Conservation (phyloP, 78 protist genomes). For the Monosiga brevicollis region DNA sequence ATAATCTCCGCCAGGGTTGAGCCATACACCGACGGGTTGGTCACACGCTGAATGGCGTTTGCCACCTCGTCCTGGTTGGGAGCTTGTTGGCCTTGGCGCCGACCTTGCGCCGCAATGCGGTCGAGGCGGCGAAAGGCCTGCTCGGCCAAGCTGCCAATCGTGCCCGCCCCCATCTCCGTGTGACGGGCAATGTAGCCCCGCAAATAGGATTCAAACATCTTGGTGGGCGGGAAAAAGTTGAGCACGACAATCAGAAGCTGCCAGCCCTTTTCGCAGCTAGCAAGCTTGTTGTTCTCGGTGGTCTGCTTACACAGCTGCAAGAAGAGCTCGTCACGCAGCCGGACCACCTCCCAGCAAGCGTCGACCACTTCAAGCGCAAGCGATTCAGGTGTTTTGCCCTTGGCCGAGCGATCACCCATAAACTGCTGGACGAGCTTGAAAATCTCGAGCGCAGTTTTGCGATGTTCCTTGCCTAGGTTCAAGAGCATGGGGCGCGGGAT, state of each 20-base stretch:
- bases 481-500: background rate
- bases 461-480: background rate
- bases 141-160: background rate
- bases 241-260: background rate
- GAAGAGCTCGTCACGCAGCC: background rate
- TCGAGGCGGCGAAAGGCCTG: background rate
- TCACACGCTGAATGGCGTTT: background rate
- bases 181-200: background rate
- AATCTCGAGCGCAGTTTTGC: background rate
- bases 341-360: background rate
- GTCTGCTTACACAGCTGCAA: constrained; percentile 5
- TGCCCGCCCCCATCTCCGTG: background rate
- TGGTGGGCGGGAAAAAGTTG: background rate
- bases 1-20: background rate
- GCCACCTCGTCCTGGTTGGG: background rate
- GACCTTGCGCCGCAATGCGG: background rate
- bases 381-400: background rate
- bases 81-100: background rate
- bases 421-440: background rate
- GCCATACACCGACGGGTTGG: constrained; percentile 2
- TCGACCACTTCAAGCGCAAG: background rate
- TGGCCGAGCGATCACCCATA: background rate
- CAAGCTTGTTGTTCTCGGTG: background rate
- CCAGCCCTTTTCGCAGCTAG: background rate
- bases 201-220: background rate